A percentile compares a stretch with the other conserved stretches of the same genome.
phyloP scores from a whole-genome alignment of 768 basidiomycete genomes.

The Mycena maculata region DNA sequence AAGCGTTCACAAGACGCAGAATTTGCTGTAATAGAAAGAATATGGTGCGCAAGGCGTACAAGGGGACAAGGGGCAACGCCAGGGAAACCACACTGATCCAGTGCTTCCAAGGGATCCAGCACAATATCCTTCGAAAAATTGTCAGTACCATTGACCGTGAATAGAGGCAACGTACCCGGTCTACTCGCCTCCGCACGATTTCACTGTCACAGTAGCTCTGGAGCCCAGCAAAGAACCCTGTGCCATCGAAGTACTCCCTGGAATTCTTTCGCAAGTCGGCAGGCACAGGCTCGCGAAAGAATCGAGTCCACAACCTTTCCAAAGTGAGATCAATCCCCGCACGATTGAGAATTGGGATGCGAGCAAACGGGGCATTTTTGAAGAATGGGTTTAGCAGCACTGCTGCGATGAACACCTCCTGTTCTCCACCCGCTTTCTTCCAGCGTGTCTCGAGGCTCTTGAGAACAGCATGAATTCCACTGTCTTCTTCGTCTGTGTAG shows the following conservation, averaged over 20 bases:
- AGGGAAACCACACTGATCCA: constrained; percentile 5
- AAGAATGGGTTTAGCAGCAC: constrained; percentile 44
- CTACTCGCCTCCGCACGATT: too few relatives aligned
- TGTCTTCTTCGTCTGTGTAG: too few relatives aligned
- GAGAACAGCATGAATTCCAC: constrained; percentile 13
- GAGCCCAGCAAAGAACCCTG: background rate
- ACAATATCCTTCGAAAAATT: background rate
- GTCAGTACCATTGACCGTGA: too few relatives aligned
- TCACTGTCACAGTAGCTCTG: too few relatives aligned
- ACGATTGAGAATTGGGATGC: constrained; percentile 23
- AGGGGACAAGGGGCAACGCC: constrained; percentile 21
- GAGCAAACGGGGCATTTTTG: constrained; percentile 31
- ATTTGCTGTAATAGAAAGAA: constrained; percentile 39
- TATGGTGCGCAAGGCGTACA: constrained; percentile 31
- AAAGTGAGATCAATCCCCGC: constrained; percentile 29
- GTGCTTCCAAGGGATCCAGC: constrained; percentile 26
- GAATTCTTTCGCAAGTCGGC: too few relatives aligned
- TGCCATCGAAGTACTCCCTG: constrained; percentile 6
- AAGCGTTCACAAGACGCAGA: constrained; percentile 39
- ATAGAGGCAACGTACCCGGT: background rate
- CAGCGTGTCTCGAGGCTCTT: constrained; percentile 41
- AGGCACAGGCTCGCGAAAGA: constrained; percentile 10
- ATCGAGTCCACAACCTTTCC: constrained; percentile 27
- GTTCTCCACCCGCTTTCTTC: constrained; percentile 39
- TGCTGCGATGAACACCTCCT: constrained; percentile 46